Evolutionary conservation across 2,329 filamentous ascomycete genomes (phyloP).

Genomic region (Davidsoniella australis): DNA sequence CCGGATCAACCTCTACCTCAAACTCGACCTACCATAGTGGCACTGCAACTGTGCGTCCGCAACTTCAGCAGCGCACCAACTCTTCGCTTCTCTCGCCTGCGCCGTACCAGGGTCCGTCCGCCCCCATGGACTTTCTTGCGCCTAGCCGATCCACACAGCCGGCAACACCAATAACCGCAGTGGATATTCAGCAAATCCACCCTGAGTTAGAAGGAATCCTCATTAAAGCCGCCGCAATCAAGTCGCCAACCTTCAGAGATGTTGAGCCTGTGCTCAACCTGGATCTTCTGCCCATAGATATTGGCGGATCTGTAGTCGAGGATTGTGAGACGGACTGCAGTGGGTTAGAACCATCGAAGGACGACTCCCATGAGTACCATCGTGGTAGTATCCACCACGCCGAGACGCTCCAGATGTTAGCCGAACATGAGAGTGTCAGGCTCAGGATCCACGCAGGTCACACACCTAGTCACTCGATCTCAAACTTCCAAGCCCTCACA

Average conservation of each 20-base stretch:
- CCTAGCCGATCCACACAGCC: conserved; percentile 14
- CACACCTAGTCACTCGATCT: conserved; percentile 43
- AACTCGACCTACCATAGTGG: conserved; percentile 9
- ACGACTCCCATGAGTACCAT: conserved; percentile 8
- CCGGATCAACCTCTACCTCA: conserved; percentile 13
- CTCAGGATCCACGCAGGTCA: conserved; percentile 47
- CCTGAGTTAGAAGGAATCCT: conserved; percentile 43
- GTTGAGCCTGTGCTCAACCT: conserved; percentile 11
- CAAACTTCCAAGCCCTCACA: conserved; percentile 26
- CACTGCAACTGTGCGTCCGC: not conserved
- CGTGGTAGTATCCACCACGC: conserved; percentile 17
- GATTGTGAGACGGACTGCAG: not conserved
- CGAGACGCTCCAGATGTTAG: conserved; percentile 29
- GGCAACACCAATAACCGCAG: conserved; percentile 25
- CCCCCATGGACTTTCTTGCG: conserved; percentile 21
- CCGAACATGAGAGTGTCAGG: conserved; percentile 30
- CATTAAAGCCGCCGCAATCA: conserved; percentile 35
- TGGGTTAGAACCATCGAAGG: not conserved
- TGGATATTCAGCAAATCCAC: conserved; percentile 41
- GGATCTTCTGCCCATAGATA: not conserved
- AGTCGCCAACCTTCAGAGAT: conserved; percentile 34
- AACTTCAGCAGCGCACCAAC: not conserved
- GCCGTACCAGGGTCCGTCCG: conserved; percentile 5
- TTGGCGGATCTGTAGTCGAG: not conserved
- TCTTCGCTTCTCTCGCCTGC: conserved; percentile 2